Evolutionary conservation across 23 red algal genomes (phyloP), one percentile per base, ranked within the genome.

Genomic region (Pyropia yezoensis): DNA sequence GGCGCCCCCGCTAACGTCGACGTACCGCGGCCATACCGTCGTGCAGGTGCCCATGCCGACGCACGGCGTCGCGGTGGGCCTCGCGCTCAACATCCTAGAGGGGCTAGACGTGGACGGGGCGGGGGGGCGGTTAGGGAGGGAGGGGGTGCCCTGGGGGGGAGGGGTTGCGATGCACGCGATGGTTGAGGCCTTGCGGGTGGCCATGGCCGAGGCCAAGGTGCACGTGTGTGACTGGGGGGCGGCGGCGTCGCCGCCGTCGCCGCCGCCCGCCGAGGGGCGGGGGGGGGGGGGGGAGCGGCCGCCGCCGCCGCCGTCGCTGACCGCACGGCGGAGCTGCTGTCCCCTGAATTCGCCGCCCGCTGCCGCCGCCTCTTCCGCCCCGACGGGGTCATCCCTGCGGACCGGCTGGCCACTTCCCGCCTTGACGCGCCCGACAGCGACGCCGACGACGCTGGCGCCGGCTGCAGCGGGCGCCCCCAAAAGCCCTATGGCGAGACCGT

Each of bases 31-130:
- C 52, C 56, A 52, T 8, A 76, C 57, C 21, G 79, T 98, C 30
- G 87, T 71, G 29, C 71, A 98, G 62, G 72, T 85, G 52, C 80
- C 74, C 12, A 24, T 78, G 50, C 94, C 94, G 33, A 87, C 85
- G 52, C 94, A 98, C 52, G 94, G 94, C 21, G 60, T 82, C 11
- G 66, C 83, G 21, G 78, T 76, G n/a, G 32, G 91, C 18, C 71
- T 98, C 29, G 86, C 78, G 17, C 51, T 98, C 20, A 85, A 84
- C 50, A 79, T 96, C 2, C 54, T 80, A 49, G 84, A 81, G 1
- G 50, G 52, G 6, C 52, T 57, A 3, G 60, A 78, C 24, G 23
- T 75, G 67, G 27, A 69, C 21, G 65, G 26, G 0, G 9, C 60
- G 30, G 56, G 30, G 30, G 30, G 30, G 30, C 30, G 30, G 3